A percentile compares a stretch with the other conserved stretches of the same genome.
Evolutionary conservation across 805 yeast species (phyloP).

Genomic region (Starmerella stigmatis): DNA sequence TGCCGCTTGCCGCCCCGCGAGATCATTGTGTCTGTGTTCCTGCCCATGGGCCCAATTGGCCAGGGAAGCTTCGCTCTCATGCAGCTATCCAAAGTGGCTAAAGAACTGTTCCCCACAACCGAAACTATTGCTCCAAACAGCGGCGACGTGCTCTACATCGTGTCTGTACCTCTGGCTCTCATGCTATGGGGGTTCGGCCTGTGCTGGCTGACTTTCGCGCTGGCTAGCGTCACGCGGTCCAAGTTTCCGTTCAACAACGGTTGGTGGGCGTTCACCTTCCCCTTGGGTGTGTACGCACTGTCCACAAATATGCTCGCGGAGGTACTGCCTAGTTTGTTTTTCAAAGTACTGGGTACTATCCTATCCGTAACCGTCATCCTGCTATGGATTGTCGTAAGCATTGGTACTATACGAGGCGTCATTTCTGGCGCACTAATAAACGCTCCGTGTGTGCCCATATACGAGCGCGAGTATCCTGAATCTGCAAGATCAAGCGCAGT

Average conservation of each 20-base stretch:
- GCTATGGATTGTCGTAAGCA: not conserved
- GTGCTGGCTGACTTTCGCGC: constrained; percentile 2
- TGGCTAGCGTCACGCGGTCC: not conserved
- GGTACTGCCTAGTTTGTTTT: not conserved
- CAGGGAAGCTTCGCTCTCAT: constrained; percentile 4
- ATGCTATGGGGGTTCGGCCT: constrained; percentile 7
- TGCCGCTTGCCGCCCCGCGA: constrained; percentile 6
- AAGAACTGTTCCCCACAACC: not conserved
- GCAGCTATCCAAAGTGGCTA: constrained; percentile 1
- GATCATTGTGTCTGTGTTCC: not conserved
- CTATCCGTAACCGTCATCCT: not conserved
- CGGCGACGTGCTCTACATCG: constrained; percentile 1
- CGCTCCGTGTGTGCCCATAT: constrained; percentile 3
- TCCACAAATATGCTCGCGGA: not conserved
- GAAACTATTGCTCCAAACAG: not conserved
- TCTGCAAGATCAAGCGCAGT: too few species aligned
- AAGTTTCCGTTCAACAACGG: constrained; percentile 6
- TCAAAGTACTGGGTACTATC: constrained; percentile 3
- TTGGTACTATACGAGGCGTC: not conserved
- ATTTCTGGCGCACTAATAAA: not conserved
- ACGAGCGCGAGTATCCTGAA: constrained; percentile 1
- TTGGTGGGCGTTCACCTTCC: constrained; percentile 10
- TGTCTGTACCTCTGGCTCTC: not conserved
- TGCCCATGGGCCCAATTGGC: constrained; percentile 6
- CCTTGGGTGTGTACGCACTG: constrained; percentile 2